Evolutionary conservation across 495 filamentous ascomycete genomes (phyloP), one percentile per base, ranked within the genome.

Genomic region (Melanomma pulvis-pyrius): DNA sequence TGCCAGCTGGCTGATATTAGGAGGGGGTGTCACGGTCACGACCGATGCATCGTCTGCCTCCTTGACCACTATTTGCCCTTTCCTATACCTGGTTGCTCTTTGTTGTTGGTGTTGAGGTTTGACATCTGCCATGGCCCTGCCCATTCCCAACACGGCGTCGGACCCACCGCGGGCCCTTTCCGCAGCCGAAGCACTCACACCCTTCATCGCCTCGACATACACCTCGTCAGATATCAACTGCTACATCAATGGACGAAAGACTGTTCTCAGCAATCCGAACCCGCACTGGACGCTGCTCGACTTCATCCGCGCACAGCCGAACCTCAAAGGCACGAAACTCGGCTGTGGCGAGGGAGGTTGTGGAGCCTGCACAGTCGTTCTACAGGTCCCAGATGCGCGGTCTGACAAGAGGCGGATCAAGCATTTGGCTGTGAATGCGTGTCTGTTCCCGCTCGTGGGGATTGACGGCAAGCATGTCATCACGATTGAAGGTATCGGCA

Each of bases 291-390:
- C 80, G 0, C 65, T 82, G 9, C 72, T 82, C 13, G 80, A 82
- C 63, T 82, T 79, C 63, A 80, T 82, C 64, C 76, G 80, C 52
- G 76, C 78, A 0, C 78, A 81, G 63, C 75, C 79, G 44, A 74
- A 84, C 13, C 70, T 80, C 12, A 79, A 77, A 50, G 78, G 86
- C 15, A 89, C 87, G 1, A 84, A 85, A 75, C 83, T 92, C 44
- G 87, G 86, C 1, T 80, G 78, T 44, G 78, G 78, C 17, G 77
- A 79, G 39, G 77, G 78, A 53, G 77, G 78, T 19, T 80, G 78
- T 34, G 78, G 78, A 48, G 77, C 78, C 6, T 79, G 78, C 55
- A 79, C 78, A 15, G 74, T 79, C 19, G 77, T 78, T 2, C 51
- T 79, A 8, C 78, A 79, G 53, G 60, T 55, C 5, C 55, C 63